Base-by-base conservation (phyloP, 176 grass and related monocot genomes). In the Phoenix roebelenii region DNA sequence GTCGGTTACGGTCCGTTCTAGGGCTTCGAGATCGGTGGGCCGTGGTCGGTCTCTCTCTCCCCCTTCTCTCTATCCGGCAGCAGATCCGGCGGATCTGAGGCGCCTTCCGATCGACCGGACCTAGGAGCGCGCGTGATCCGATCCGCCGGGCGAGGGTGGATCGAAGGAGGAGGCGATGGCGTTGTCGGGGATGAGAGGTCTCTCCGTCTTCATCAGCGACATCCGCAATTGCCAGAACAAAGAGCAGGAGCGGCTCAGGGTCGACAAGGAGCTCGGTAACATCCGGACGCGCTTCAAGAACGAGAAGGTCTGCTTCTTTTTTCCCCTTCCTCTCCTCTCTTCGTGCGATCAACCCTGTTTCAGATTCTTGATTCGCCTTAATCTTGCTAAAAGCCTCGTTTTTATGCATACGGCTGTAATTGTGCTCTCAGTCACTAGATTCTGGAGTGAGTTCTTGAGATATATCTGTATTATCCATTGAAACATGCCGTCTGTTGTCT, bases 261-360 rank as follows among this genome's bases (percentile, higher is more conserved):
- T 98, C 54, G 93, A 98, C 82, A 98, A 98, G 87, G 93, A 98
- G 87, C 93, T 98, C 60, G 93, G 93, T 35, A 90, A 98, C 65
- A 92, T 98, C 63, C 72, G 93, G 55, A 92, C 84, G 19, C 77
- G 84, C 17, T 98, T 98, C 87, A 98, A 98, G 68, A 85, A 98
- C 57, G 88, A 98, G 57, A 92, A 92, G 93, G 93, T 92, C 58
- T 3, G 22, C 23, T n/a, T 56, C 5, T 23, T 24, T 44, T 44
- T 16, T 14, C 39, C 30, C 20, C 18, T 60, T 70, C 53, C 18
- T 18, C 25, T 9, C 3, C 58, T 68, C 51, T 55, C 4, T 26
- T 52, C 28, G 17, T 28, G 55, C 61, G 3, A 18, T 48, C 18
- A 0, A 12, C 35, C 35, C 9, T 44, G 7, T 5, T 44, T 44